Base-by-base conservation (phyloP, 768 basidiomycete genomes). In the Lyophyllum decastes region DNA sequence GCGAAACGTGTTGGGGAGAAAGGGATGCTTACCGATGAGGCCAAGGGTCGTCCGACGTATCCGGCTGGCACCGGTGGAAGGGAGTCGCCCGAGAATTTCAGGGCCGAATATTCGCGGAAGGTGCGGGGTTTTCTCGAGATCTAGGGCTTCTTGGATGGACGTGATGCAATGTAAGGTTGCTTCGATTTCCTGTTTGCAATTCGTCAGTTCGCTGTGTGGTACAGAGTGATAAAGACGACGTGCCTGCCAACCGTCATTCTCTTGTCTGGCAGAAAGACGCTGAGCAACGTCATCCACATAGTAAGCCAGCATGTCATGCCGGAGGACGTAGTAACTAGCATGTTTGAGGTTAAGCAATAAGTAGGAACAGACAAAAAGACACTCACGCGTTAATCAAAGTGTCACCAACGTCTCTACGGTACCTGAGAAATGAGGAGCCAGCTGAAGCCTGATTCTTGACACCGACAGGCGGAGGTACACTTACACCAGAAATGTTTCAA, bases 131-230 rank as follows among this genome's bases (percentile, higher is more conserved):
- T 75, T 77, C 44, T 81, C 80, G 52, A 82, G 70, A 58, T 82
- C 81, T 25, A 95, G 79, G 0, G 94, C 93, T 77, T 98, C 95
- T 65, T 95, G 92, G 9, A 94, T 80, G 6, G 89, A 89, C 76
- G 88, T 87, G 38, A 96, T 79, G 66, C 92, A 95, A 66, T 95
- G 92, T 7, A 98, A 70, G 0, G 88, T 88, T 2, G 90, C 90
- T 72, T 98, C 95, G 38, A 94, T 82, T 58, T 92, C 88, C 92
- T 96, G 61, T 0, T 34, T 21, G 17, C 12, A 49, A 24, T 8
- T 24, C 4, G 35, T 38, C 35, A 8, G 52, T 26, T 33, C 17
- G 24, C 10, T 44, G 19, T 33, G 16, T 7, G 9, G 26, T 6
- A 22, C 35, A n/a, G 38, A 24, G 45, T 43, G 46, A 48, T 49